phyloP scores from a whole-genome alignment of 2,329 filamentous ascomycete species.

The Periglandula ipomoeae region DNA sequence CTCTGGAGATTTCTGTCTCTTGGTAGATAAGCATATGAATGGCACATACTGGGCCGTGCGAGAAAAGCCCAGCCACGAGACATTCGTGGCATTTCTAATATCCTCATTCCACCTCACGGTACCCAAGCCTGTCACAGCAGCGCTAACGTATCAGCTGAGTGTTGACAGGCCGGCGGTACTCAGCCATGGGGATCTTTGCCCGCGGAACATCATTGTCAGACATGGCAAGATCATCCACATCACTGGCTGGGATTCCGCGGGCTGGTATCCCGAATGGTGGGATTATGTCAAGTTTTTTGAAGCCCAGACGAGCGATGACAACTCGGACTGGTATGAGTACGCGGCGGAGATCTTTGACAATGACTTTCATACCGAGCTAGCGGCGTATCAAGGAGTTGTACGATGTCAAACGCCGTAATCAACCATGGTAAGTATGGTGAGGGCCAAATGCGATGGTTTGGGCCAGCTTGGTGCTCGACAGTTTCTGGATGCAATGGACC shows the following conservation, averaged over 20 bases:
- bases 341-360: constrained; percentile 19
- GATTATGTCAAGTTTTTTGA: constrained; percentile 27
- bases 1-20: constrained; percentile 13
- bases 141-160: constrained; percentile 14
- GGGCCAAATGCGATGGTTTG: not conserved
- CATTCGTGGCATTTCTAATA: constrained; percentile 18
- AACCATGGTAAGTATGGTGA: not conserved
- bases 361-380: constrained; percentile 17
- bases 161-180: constrained; percentile 12
- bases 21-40: constrained; percentile 18
- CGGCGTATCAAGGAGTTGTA: constrained; percentile 21
- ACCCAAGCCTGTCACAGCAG: constrained; percentile 13
- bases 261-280: constrained; percentile 25
- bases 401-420: constrained; percentile 17
- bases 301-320: constrained; percentile 16
- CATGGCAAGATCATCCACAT: constrained; percentile 16
- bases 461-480: no score
- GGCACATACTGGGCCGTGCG: constrained; percentile 22
- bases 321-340: constrained; percentile 23
- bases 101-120: constrained; percentile 18
- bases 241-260: constrained; percentile 22
- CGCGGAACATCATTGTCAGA: constrained; percentile 20
- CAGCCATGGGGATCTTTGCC: constrained; percentile 18
- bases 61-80: constrained; percentile 6
- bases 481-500: no score